phyloP scores from a whole-genome alignment of 306 rosid species.

The Vigna trinervia region DNA sequence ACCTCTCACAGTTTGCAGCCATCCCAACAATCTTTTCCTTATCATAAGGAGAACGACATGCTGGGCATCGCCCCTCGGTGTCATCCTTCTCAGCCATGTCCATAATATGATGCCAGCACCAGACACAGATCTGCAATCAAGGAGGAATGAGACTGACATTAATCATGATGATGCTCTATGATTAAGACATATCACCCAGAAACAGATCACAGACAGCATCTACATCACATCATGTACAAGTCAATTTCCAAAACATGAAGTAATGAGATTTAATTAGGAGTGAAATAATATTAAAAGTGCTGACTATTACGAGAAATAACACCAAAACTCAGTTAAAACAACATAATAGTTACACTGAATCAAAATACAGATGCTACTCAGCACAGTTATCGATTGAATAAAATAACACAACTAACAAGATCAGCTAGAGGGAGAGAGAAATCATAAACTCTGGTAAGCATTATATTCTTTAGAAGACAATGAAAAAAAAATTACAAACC shows the following conservation, averaged over 20 bases:
- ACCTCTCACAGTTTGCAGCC: conserved; percentile 89
- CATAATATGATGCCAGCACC: conserved; percentile 99
- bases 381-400: background rate
- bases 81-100: conserved; percentile 98
- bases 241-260: conserved; percentile 5
- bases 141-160: conserved; percentile 36
- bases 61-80: conserved; percentile 96
- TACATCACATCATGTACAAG: conserved; percentile 30
- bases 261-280: background rate
- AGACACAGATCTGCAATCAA: conserved; percentile 86
- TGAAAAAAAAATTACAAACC: background rate
- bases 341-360: background rate
- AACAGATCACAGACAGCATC: conserved; percentile 22
- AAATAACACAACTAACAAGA: background rate
- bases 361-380: background rate
- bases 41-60: conserved; percentile 92
- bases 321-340: background rate
- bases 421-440: conserved; percentile 3
- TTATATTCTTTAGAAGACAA: background rate
- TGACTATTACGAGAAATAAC: background rate
- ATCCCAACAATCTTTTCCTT: conserved; percentile 96
- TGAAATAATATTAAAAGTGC: background rate
- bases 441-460: background rate
- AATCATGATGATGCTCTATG: conserved; percentile 18
- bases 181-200: conserved; percentile 19